Evolutionary conservation across 257 asterid genomes (phyloP).

Genomic region (Hygrophila difformis): DNA sequence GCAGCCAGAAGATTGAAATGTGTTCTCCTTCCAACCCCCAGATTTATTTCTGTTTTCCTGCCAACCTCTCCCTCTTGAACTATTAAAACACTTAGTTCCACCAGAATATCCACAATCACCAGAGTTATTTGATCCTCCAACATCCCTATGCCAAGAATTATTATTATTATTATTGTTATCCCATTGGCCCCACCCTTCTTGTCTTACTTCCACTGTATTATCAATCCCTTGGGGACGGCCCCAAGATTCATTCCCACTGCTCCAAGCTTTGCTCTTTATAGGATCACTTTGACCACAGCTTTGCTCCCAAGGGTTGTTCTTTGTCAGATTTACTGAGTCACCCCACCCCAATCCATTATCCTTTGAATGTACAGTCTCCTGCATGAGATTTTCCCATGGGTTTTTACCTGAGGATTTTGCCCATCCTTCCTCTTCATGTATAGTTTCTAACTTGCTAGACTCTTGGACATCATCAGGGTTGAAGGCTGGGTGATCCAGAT

Average conservation of each 20-base stretch:
- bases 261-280: slow-evolving; percentile 37
- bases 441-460: slow-evolving; percentile 21
- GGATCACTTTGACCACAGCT: slow-evolving; percentile 26
- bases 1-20: slow-evolving; percentile 14
- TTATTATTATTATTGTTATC: too few relatives aligned
- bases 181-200: slow-evolving; percentile 30
- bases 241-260: slow-evolving; percentile 35
- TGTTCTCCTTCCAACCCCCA: slow-evolving; percentile 17
- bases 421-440: slow-evolving; percentile 21
- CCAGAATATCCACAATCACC: slow-evolving; percentile 19
- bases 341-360: slow-evolving; percentile 32
- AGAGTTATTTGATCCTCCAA: slow-evolving; percentile 20
- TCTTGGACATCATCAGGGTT: slow-evolving; percentile 46
- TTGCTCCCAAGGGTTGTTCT: slow-evolving; percentile 58
- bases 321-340: slow-evolving; percentile 24
- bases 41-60: slow-evolving; percentile 21
- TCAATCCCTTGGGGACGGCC: slow-evolving; percentile 29
- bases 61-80: slow-evolving; percentile 28
- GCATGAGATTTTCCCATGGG: slow-evolving; percentile 51
- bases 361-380: slow-evolving; percentile 15
- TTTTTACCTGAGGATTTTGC: slow-evolving; percentile 19
- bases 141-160: slow-evolving; percentile 25
- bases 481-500: slow-evolving; percentile 50
- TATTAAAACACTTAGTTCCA: slow-evolving; percentile 18
- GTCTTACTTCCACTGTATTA: slow-evolving; percentile 18